Percentiles rank a stretch among this genome's conserved stretches.
phyloP scores from a whole-genome alignment of 352 stramenopile genomes.

The Globisporangium okanoganense region DNA sequence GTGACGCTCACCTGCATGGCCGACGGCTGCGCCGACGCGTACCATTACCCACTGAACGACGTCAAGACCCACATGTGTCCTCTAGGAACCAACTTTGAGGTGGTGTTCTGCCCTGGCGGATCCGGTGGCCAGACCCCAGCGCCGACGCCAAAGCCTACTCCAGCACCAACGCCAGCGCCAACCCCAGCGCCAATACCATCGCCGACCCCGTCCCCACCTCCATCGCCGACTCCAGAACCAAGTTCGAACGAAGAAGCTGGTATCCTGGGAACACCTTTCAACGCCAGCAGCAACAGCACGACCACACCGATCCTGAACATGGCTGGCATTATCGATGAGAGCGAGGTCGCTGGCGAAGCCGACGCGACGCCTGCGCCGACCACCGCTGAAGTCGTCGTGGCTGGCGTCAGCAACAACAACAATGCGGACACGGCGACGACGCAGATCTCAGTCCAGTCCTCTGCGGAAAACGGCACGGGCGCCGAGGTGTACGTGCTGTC shows the following conservation, averaged over 20 bases:
- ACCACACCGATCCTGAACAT: neutral
- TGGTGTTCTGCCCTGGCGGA: slow-evolving; percentile 56
- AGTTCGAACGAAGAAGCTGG: slow-evolving; percentile 14
- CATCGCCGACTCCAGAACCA: neutral
- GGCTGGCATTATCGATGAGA: neutral
- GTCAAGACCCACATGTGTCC: slow-evolving; percentile 63
- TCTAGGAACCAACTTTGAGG: slow-evolving; percentile 36
- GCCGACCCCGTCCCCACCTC: slow-evolving; percentile 10
- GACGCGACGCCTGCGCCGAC: neutral
- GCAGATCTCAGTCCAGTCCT: slow-evolving; percentile 33
- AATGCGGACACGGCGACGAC: neutral
- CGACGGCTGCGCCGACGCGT: slow-evolving; percentile 53
- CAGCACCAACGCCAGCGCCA: slow-evolving; percentile 20
- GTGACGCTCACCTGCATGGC: slow-evolving; percentile 45
- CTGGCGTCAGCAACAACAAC: slow-evolving; percentile 11
- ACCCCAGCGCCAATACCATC: slow-evolving; percentile 26
- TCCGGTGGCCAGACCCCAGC: slow-evolving; percentile 23
- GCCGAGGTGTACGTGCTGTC: slow-evolving; percentile 32
- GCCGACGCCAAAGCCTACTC: slow-evolving; percentile 16
- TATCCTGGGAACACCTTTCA: slow-evolving; percentile 9
- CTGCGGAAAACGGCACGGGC: neutral
- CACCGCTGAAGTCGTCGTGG: slow-evolving; percentile 16
- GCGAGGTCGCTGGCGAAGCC: slow-evolving; percentile 11
- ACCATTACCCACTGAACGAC: slow-evolving; percentile 69
- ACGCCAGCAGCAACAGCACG: slow-evolving; percentile 1